Percentiles rank a stretch among this genome's conserved stretches.
These are phyloP conservation scores for Blastobotrys muscicola DNA, from an alignment of 805 yeast species.

Conservation along the genomic window DNA sequence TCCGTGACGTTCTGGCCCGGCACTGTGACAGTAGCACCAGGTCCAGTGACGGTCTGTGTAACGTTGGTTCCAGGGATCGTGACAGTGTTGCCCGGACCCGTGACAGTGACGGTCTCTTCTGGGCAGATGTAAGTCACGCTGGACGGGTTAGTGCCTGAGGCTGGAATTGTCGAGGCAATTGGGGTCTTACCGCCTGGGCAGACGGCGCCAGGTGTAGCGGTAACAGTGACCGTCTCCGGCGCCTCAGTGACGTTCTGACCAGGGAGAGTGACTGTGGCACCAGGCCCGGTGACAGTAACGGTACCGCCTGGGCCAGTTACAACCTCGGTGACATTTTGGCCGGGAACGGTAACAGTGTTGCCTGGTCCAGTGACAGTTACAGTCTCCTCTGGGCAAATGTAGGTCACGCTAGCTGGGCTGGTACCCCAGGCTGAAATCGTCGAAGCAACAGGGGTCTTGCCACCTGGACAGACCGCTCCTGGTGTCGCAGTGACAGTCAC, in stretches of 20 bases:
- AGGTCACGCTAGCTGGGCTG: too few relatives aligned
- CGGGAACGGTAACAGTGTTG: constrained; percentile 10
- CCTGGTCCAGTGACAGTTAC: constrained; percentile 18
- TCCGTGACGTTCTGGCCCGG: not conserved
- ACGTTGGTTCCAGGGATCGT: constrained; percentile 11
- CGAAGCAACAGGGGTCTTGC: too few relatives aligned
- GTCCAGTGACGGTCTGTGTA: not conserved
- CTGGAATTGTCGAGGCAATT: not conserved
- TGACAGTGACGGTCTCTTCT: not conserved
- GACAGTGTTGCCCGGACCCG: not conserved
- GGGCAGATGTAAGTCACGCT: not conserved
- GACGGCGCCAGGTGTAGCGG: not conserved
- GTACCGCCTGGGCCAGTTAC: constrained; percentile 7
- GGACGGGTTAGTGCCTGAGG: constrained; percentile 1
- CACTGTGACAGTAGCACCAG: not conserved
- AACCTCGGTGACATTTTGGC: constrained; percentile 1
- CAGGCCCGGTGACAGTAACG: constrained; percentile 13
- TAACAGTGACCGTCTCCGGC: constrained; percentile 8
- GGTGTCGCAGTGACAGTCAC: constrained; percentile 16
- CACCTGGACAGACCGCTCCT: too few relatives aligned
- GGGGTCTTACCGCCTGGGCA: too few relatives aligned
- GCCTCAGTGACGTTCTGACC: constrained; percentile 10
- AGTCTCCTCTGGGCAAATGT: constrained; percentile 7
- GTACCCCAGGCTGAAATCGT: too few relatives aligned
- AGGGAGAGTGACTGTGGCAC: constrained; percentile 11